Evolutionary conservation across 768 basidiomycete species (phyloP), one percentile per base, ranked within the genome.

Genomic region (Tephrocybe sp.): DNA sequence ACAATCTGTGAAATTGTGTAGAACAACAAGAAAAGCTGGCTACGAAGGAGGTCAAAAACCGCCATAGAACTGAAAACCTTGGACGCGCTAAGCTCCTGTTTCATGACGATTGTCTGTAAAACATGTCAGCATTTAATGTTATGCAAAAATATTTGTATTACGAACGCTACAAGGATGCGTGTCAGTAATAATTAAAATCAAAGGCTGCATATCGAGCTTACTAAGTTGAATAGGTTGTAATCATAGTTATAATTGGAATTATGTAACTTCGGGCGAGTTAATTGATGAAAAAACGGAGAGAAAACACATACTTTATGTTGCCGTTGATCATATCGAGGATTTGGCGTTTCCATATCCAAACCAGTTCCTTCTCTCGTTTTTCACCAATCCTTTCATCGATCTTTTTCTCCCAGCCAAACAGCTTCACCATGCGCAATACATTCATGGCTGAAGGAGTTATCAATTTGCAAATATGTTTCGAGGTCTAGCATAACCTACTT

Each of bases 401-500:
- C 39, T 78, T 74, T 49, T 76, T 73, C 73, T 84, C 76, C 76
- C 87, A 78, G 6, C 75, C 87, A 56, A 89, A 87, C 32, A 87
- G 67, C 64, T 89, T 88, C 60, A 86, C 70, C 79, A 87, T 86
- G n/a, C 84, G 75, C 12, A 85, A 64, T 18, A 81, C 77, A 47
- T 75, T 76, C 59, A 83, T 69, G 5, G 72, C 83, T 83, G 44
- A 4, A 25, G 31, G 64, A 69, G 18, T 38, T 40, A 41, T 47
- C 31, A 49, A 44, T 39, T 18, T 9, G 26, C 30, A 19, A 31
- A 27, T 42, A 15, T 44, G 37, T 36, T 16, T 42, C 32, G 25
- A 13, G 40, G n/a, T n/a, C n/a, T n/a, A n/a, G n/a, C n/a, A n/a
- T n/a, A n/a, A n/a, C n/a, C n/a, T n/a, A n/a, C n/a, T 72, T 68